A percentile compares a stretch with the other conserved stretches of the same genome.
Conservation (phyloP, 768 basidiomycete genomes). For the Serendipita sp. region DNA sequence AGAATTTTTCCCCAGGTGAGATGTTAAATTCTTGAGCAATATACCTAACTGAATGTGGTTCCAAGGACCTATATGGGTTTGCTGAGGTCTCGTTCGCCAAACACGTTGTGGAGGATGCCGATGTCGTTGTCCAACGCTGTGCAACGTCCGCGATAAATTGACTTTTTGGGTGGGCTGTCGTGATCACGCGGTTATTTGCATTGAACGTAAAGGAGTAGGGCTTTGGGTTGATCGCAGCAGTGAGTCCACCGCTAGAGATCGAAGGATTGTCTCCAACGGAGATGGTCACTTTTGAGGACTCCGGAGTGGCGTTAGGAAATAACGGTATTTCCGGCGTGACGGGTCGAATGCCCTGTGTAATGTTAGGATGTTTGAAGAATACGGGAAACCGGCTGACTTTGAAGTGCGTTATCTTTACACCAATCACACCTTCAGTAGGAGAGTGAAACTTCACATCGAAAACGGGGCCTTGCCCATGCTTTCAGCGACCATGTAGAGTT, state of each 20-base stretch:
- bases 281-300: slow-evolving; percentile 30
- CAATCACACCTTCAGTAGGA: slow-evolving; percentile 20
- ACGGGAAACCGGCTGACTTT: slow-evolving; percentile 35
- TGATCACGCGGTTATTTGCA: slow-evolving; percentile 10
- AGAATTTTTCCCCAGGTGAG: slow-evolving; percentile 55
- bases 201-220: slow-evolving; percentile 42
- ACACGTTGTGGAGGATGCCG: slow-evolving; percentile 33
- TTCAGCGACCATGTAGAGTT: no score
- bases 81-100: slow-evolving; percentile 41
- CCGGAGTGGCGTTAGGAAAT: slow-evolving; percentile 43
- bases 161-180: slow-evolving; percentile 13
- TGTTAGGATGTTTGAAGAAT: slow-evolving; percentile 16
- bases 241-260: slow-evolving; percentile 34
- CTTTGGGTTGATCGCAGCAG: slow-evolving; percentile 40
- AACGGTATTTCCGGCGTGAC: slow-evolving; percentile 35
- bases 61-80: slow-evolving; percentile 33
- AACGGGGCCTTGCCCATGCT: slow-evolving; percentile 25
- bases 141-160: slow-evolving; percentile 18
- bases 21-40: slow-evolving; percentile 35
- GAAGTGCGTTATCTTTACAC: slow-evolving; percentile 25
- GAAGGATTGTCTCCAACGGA: slow-evolving; percentile 18
- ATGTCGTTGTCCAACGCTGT: slow-evolving; percentile 18
- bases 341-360: slow-evolving; percentile 20
- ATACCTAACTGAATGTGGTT: slow-evolving; percentile 28
- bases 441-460: slow-evolving; percentile 27